phyloP scores from a whole-genome alignment of 148 eudicot species.

The Diospyros lotus region DNA sequence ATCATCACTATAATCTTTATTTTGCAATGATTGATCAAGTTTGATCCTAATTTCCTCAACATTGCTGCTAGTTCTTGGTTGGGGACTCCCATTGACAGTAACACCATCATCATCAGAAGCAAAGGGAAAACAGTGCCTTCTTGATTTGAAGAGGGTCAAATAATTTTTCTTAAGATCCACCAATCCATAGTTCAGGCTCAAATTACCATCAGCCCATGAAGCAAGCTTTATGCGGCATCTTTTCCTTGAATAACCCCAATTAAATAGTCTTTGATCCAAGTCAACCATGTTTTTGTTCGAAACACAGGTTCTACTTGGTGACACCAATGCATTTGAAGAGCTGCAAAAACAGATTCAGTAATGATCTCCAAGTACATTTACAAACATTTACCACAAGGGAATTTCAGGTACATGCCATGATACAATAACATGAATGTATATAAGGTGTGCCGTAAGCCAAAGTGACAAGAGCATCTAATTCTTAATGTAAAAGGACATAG shows the following conservation, averaged over 20 bases:
- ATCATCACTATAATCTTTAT: constrained; percentile 65
- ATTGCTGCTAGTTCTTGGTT: constrained; percentile 50
- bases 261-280: constrained; percentile 34
- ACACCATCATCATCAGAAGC: constrained; percentile 87
- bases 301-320: constrained; percentile 32
- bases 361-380: constrained; percentile 11
- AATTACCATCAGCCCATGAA: constrained; percentile 31
- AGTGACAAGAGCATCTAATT: no score
- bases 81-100: constrained; percentile 68
- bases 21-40: constrained; percentile 65
- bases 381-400: neutral
- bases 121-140: constrained; percentile 30
- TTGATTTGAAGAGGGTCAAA: constrained; percentile 29
- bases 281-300: constrained; percentile 33
- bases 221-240: constrained; percentile 35
- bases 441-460: no score
- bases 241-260: constrained; percentile 37
- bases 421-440: no score
- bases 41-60: constrained; percentile 61
- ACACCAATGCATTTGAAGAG: constrained; percentile 49
- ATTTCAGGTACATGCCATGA: no score
- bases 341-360: constrained; percentile 44
- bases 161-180: constrained; percentile 29
- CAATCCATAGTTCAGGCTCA: constrained; percentile 32
- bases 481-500: no score